phyloP scores from a whole-genome alignment of 2,329 filamentous ascomycete genomes.

The Aspergillus quadricinctus region DNA sequence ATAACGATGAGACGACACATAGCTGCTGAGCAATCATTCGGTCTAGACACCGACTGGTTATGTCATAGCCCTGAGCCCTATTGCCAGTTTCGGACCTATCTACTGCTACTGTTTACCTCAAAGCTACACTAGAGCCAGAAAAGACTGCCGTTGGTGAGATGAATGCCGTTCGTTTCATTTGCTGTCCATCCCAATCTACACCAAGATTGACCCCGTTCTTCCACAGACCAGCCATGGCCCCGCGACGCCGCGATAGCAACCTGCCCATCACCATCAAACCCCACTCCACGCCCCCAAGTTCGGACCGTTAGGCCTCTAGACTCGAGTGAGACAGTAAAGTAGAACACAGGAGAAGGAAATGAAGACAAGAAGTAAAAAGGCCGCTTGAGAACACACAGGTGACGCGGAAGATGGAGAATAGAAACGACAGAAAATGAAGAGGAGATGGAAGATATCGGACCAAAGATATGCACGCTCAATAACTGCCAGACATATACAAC shows the following conservation, averaged over 20 bases:
- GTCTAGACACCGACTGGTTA: background rate
- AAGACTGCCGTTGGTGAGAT: background rate
- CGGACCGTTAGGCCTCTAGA: background rate
- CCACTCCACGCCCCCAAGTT: background rate
- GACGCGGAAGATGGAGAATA: constrained; percentile 5
- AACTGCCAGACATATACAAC: constrained; percentile 30
- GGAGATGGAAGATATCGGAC: constrained; percentile 16
- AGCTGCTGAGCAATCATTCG: background rate
- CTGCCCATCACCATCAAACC: background rate
- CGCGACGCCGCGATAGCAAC: background rate
- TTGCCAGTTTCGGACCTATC: background rate
- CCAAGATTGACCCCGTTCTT: background rate
- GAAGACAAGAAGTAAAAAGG: background rate
- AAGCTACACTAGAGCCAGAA: background rate
- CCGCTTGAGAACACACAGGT: constrained; percentile 3
- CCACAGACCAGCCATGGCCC: background rate
- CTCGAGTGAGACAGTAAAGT: constrained; percentile 6
- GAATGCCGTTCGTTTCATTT: background rate
- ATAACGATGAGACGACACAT: background rate
- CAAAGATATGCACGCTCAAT: constrained; percentile 35
- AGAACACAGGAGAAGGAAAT: constrained; percentile 12
- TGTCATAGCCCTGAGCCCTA: constrained; percentile 15
- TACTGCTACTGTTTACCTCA: background rate
- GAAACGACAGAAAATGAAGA: constrained; percentile 12
- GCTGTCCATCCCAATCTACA: background rate